Conservation (phyloP, 345 rosid genomes). For the Lumnitzera littorea region DNA sequence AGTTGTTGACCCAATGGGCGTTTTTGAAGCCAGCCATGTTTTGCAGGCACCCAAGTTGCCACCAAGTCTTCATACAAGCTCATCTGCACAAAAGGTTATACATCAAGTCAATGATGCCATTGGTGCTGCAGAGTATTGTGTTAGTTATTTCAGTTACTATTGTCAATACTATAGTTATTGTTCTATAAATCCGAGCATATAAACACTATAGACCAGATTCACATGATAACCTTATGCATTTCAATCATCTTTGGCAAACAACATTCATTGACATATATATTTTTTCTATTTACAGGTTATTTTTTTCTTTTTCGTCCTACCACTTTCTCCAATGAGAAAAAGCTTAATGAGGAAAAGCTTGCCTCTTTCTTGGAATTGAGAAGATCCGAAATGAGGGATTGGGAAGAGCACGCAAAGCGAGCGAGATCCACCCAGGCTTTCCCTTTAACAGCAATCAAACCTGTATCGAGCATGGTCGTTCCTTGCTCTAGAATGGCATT, state of each 20-base stretch:
- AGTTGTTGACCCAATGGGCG: conserved; percentile 72
- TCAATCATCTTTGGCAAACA: too few species aligned
- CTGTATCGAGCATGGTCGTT: conserved; percentile 87
- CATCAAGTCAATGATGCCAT: too few species aligned
- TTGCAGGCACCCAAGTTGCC: conserved; percentile 95
- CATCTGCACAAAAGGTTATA: conserved; percentile 42
- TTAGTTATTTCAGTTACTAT: too few species aligned
- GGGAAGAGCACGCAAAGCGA: conserved; percentile 67
- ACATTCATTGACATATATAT: too few species aligned
- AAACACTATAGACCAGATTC: too few species aligned
- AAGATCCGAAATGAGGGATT: conserved; percentile 67
- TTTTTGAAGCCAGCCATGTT: conserved; percentile 73
- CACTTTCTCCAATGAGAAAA: too few species aligned
- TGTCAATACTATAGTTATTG: too few species aligned
- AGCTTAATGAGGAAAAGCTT: conserved; percentile 9
- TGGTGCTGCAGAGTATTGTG: too few species aligned
- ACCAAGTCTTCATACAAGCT: conserved; percentile 97
- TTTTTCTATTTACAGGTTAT: too few species aligned
- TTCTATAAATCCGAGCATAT: too few species aligned
- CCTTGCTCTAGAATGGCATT: conserved; percentile 85
- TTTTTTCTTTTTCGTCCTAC: too few species aligned
- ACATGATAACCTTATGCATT: too few species aligned
- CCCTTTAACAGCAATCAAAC: conserved; percentile 86
- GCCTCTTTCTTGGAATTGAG: conserved; percentile 64
- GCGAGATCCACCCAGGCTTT: conserved; percentile 85